Base-by-base conservation (phyloP, 1,284 basidiomycete species). In the Ganoderma boninense region DNA sequence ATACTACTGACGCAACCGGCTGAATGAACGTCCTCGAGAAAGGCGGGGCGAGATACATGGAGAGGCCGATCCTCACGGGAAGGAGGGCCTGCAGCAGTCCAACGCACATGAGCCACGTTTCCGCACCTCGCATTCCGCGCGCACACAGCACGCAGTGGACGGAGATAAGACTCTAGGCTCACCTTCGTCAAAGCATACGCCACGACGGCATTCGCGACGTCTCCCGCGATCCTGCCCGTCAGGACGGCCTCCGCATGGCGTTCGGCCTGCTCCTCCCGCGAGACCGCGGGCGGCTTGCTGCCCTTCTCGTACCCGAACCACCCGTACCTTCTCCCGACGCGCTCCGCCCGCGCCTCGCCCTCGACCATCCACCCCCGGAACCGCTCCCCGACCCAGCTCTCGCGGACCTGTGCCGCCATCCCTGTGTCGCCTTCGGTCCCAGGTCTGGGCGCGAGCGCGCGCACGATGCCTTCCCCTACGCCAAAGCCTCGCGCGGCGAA, bases 151-250 rank as follows among this genome's bases (percentile, higher is more conserved):
- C 4, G 35, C 16, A 11, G 23, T n/a, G 26, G n/a, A 42, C 14
- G 23, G 14, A 13, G 11, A 26, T 1, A 26, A n/a, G n/a, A n/a
- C n/a, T n/a, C 10, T 20, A 32, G 11, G 16, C 85, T 64, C 77
- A 94, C 95, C 87, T 97, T 98, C 70, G 93, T 93, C 7, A 90
- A 83, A 1, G 91, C 91, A 79, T 97, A 98, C 0, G 96, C 96
- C 26, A 96, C 86, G 0, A 96, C 89, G 0, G 91, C 90, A 76
- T 95, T 93, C 13, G 91, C 90, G 7, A 93, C 87, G 78, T 94
- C 92, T 8, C 91, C 91, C 10, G 88, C 90, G 52, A 93, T 79
- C 69, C 77, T 79, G 20, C 74, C 70, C 23, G 76, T 71, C 40
- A 73, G 44, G 40, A 71, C 43, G 6, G 68, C 66, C n/a, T 71